Conservation (phyloP, 2,329 filamentous ascomycete genomes). For the Fusarium sp. region DNA sequence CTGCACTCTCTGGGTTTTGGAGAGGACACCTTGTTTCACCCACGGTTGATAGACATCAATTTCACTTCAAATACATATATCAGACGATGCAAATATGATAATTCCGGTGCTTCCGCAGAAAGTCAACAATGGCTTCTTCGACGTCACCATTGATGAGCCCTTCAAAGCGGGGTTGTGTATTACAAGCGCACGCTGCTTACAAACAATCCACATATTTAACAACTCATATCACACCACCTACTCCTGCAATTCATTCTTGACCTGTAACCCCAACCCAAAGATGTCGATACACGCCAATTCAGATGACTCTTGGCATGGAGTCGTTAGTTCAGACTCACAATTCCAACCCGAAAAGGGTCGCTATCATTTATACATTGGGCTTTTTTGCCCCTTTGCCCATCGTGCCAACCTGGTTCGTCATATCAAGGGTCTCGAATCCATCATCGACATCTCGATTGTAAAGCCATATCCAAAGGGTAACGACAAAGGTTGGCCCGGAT, state of each 20-base stretch:
- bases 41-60: neutral
- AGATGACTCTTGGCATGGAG: constrained; percentile 45
- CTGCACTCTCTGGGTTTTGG: neutral
- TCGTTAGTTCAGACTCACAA: constrained; percentile 39
- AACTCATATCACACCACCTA: neutral
- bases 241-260: neutral
- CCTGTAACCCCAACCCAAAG: neutral
- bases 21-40: neutral
- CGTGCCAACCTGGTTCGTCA: constrained; percentile 77
- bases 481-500: constrained; percentile 71
- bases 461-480: constrained; percentile 75
- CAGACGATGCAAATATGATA: neutral
- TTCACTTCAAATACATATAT: neutral
- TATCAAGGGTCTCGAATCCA: constrained; percentile 77
- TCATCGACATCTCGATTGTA: constrained; percentile 72
- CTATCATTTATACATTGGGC: constrained; percentile 71
- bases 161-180: neutral
- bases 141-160: neutral
- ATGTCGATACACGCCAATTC: constrained; percentile 38
- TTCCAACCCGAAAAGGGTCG: constrained; percentile 69
- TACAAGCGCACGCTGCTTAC: neutral
- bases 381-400: constrained; percentile 75
- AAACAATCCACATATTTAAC: neutral
- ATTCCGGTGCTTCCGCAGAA: neutral
- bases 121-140: neutral